Evolutionary conservation across 805 yeast species (phyloP), one percentile per base, ranked within the genome.

Genomic region (Candida railenensis): DNA sequence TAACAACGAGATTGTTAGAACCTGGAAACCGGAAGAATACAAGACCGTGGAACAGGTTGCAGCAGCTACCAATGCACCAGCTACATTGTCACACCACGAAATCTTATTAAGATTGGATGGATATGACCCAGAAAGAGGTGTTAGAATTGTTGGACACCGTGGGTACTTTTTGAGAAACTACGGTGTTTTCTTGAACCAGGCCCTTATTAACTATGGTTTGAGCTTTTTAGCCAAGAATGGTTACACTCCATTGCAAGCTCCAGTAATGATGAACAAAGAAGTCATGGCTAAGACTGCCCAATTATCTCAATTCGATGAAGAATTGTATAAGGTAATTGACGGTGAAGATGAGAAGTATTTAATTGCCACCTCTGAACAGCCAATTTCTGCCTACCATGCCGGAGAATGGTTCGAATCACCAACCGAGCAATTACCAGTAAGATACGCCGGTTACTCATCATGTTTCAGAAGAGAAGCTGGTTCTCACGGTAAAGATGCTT

Each of bases 391-490:
- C 22, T 91, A 87, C 74, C 99, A 94, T 73, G 83, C 96, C 44
- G 85, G 85, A 63, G 99, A 94, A 75, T 94, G 99, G 99, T 94
- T 94, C 60, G 98, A 94, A 74, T 85, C 87, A 59, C 99, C 99
- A 49, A 83, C 85, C 51, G 97, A 91, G 73, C 99, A 94, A 76
- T 80, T 94, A 58, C 99, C 99, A 51, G 81, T 89, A 53, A 87
- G 95, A 73, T 94, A 94, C 63, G 99, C 97, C 42, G 99, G 99
- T 61, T 94, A 87, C 78, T 90, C 97, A 33, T 87, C 97, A 40
- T 94, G 99, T 83, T 94, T 94, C 85, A 85, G 99, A 74, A 88
- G 99, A 76, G 99, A 94, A 77, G 99, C 99, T 48, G 99, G 99
- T 57, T 85, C 97, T 55, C 98, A 92, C 63, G 99, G 99, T 69